Evolutionary conservation across 2,329 filamentous ascomycete genomes (phyloP), one percentile per base, ranked within the genome.

Genomic region (Arthrinium puccinioides): DNA sequence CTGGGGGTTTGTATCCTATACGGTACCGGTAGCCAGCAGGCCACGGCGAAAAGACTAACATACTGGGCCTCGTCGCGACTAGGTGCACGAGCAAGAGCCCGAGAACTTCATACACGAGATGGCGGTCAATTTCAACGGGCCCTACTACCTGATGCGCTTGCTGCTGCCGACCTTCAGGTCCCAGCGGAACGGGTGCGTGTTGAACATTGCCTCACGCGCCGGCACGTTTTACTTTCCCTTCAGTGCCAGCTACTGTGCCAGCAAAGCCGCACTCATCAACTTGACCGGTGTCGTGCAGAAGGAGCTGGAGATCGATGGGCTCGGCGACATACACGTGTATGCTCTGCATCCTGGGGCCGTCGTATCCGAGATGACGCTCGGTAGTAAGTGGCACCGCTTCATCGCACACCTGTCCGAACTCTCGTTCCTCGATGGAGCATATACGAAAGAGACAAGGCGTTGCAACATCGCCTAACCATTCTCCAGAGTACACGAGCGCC

Each of bases 241-340:
- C 45, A 52, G 46, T 42, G 50, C 52, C n/a, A 51, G 49, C 38
- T 57, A 57, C 46, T 55, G 52, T 37, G 42, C 54, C 9, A 54
- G 52, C 51, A 57, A 57, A 37, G 53, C 53, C 4, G 53, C 52
- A 14, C 44, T 57, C 14, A 57, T 57, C 42, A 51, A 53, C 44
- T 41, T 57, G 30, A 57, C 54, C 10, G 49, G 47, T 3, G 56
- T 53, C 37, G 36, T 46, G 21, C 54, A 57, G 31, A 52, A 48
- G 38, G 54, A 57, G 37, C 36, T 48, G 9, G 54, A 57, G 25
- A 37, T 51, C 21, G 54, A 57, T 26, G 48, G 46, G 2, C 33
- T 54, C 18, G 38, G 46, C 3, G 47, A 50, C 28, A 43, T 57
- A 15, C 53, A 56, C 24, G 16, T 56, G 33, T 57, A 57, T 32